Conservation (phyloP, 352 stramenopile genomes). For the Lagenidium giganteum region DNA sequence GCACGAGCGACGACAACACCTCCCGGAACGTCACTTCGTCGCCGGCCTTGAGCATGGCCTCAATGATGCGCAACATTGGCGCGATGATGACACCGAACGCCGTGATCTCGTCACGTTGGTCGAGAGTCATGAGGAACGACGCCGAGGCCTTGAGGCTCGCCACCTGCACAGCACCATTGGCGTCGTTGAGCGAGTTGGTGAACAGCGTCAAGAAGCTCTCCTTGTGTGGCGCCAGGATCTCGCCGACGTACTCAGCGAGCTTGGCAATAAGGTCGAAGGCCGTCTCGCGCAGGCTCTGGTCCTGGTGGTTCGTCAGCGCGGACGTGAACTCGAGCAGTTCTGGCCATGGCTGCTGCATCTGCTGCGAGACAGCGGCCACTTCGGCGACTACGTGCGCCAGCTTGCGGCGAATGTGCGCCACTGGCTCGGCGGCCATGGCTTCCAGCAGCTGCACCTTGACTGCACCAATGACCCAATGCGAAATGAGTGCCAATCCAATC, state of each 20-base stretch:
- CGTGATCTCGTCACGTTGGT: conserved; percentile 57
- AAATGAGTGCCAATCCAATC: not conserved
- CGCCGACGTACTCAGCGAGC: conserved; percentile 63
- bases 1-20: conserved; percentile 64
- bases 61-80: conserved; percentile 76
- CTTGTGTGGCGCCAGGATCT: conserved; percentile 68
- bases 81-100: conserved; percentile 67
- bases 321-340: conserved; percentile 67
- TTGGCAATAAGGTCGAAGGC: conserved; percentile 74
- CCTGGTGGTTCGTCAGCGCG: conserved; percentile 44
- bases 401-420: conserved; percentile 79
- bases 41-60: conserved; percentile 42
- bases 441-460: conserved; percentile 77
- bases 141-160: conserved; percentile 65
- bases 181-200: conserved; percentile 63
- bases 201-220: conserved; percentile 79
- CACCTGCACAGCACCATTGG: conserved; percentile 56
- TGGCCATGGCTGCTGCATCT: conserved; percentile 55
- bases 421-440: conserved; percentile 49
- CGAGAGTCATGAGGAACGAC: conserved; percentile 71
- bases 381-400: conserved; percentile 75
- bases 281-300: conserved; percentile 62
- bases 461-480: too few relatives aligned
- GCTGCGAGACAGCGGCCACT: conserved; percentile 47
- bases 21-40: conserved; percentile 72